Base-by-base conservation (phyloP, 306 rosid species). In the Ceratonia siliqua region DNA sequence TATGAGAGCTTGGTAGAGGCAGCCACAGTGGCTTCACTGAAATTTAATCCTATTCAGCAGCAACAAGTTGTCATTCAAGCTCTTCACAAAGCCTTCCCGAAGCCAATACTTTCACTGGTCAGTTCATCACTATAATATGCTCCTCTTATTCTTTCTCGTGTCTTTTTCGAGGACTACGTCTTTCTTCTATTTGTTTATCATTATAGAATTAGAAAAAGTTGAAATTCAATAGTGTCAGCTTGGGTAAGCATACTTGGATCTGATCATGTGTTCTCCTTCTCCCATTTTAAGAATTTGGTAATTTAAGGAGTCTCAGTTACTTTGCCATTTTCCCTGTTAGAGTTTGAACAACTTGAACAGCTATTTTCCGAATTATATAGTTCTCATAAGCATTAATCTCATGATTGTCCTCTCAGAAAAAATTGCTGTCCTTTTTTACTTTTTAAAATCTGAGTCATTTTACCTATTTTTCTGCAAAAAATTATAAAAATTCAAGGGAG, bases 1-100 rank as follows among this genome's bases (percentile, higher is more conserved):
- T 95, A 83, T 36, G 86, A 83, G 35, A 86, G 98, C 85, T 74
- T 95, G 63, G 89, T 87, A 36, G 98, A 92, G 63, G 98, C 94
- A 77, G 87, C 98, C 49, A 79, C 62, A 13, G 77, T 66, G 78
- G 85, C 84, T 17, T 83, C 87, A 8, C 62, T 46, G 52, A 87
- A 77, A 18, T 89, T 84, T 27, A 84, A 72, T 69, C 81, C 84
- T 6, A 33, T 56, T 67, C 83, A 85, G 62, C 99, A 95, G 69
- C 76, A 75, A 59, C 83, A 85, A 30, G 74, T 87, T 43, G 62
- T 90, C 24, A 82, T 78, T 57, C 76, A 87, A 64, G 88, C 91
- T 36, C 97, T 95, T n/a, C 42, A 82, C 7, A 81, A 35, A 39
- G 90, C 93, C 65, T 90, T 92, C 59, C 98, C 99, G 25, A 72